phyloP scores from a whole-genome alignment of 164 flowering plant species.

The Sedum album region DNA sequence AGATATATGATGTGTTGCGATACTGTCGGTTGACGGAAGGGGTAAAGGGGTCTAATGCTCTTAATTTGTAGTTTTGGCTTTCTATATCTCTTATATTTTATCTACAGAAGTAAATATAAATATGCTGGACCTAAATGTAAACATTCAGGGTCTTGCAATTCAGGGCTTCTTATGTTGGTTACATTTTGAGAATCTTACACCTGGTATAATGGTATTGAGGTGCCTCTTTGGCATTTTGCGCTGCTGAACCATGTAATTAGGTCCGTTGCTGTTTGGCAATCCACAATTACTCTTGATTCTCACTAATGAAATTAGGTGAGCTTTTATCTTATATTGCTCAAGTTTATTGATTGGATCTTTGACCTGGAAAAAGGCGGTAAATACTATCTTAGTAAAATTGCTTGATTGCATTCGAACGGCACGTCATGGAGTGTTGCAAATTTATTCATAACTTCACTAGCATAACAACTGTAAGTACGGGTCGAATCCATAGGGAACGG shows the following conservation, averaged over 20 bases:
- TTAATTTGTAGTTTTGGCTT: not conserved
- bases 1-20: not conserved
- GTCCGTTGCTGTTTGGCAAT: not conserved
- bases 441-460: too few relatives aligned
- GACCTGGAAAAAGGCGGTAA: too few relatives aligned
- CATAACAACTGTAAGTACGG: too few relatives aligned
- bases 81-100: not conserved
- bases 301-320: too few relatives aligned
- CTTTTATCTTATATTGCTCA: conserved; percentile 11
- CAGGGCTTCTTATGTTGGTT: not conserved
- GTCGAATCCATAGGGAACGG: too few relatives aligned
- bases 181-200: not conserved
- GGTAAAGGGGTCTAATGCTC: not conserved
- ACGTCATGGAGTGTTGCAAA: too few relatives aligned
- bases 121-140: not conserved
- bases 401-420: too few relatives aligned
- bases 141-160: not conserved
- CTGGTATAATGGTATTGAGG: not conserved
- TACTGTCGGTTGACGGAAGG: not conserved
- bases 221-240: not conserved
- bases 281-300: too few relatives aligned
- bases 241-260: not conserved
- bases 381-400: too few relatives aligned
- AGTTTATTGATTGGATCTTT: too few relatives aligned
- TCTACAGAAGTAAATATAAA: not conserved